Base-by-base conservation (phyloP, 441 rosid genomes). In the Corymbia calophylla region DNA sequence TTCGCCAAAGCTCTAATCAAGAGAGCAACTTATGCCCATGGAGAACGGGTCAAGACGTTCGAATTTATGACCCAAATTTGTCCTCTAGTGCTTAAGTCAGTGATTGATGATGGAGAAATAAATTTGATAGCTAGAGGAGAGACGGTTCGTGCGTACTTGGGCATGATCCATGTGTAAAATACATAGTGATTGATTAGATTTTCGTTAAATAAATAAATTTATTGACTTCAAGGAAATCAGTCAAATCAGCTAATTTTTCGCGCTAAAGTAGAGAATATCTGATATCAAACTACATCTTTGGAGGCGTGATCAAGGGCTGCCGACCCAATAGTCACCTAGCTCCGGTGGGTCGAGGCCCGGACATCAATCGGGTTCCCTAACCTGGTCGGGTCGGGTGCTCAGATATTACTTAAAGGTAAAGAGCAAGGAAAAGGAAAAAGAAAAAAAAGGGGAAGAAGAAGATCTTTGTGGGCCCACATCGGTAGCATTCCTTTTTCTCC, bases 341-440 rank as follows among this genome's bases (percentile, higher is more conserved):
- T 66, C 31, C 12, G 23, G 73, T 7, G 39, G 11, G 73, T 66
- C 12, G 17, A 19, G 81, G 81, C 27, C 1, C 11, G 15, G 27
- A 35, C 27, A 19, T 35, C 23, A 39, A 35, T 35, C 13, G 47
- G 29, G 48, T 70, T 19, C 6, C 27, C 48, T 35, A 3, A 19
- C 2, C 15, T 1, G 1, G 8, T 70, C 15, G 4, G 48, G 5
- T 10, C 27, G 1, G 48, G 2, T 19, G 47, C 27, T 10, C 1
- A 19, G 1, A 70, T 73, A 11, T 39, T 21, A 44, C 23, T 23
- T 11, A 6, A 35, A 25, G 82, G 44, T 39, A 39, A 39, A 5
- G 49, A 39, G 21, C 9, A 6, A 21, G 29, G 23, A 11, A 12
- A 21, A 29, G 11, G 32, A 23, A 23, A 2, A 51, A 14, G 1